phyloP scores from a whole-genome alignment of 495 filamentous ascomycete genomes.

The Ramalina peruviana region DNA sequence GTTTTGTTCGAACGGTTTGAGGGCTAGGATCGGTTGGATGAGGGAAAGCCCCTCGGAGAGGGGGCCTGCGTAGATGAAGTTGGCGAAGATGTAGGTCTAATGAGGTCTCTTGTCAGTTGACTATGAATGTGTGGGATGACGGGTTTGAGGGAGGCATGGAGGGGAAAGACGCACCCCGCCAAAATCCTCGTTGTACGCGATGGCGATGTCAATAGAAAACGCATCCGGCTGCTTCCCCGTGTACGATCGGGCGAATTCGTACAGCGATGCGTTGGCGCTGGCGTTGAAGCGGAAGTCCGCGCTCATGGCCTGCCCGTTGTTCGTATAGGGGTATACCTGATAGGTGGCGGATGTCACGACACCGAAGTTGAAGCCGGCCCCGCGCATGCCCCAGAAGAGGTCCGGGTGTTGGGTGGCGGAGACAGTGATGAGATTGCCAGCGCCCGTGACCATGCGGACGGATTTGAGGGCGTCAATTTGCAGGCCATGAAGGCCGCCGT shows the following conservation, averaged over 20 bases:
- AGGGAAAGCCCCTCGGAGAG: conserved; percentile 2
- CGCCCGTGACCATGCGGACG: conserved; percentile 21
- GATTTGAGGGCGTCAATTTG: conserved; percentile 23
- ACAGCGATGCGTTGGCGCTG: background rate
- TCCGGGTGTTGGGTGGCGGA: conserved; percentile 17
- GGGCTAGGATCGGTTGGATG: conserved; percentile 8
- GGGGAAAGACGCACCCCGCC: conserved; percentile 3
- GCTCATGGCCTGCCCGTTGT: conserved; percentile 16
- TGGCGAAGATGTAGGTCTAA: conserved; percentile 6
- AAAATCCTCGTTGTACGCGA: conserved; percentile 15
- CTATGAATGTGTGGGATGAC: background rate
- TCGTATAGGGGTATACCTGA: conserved; percentile 16
- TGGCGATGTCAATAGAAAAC: conserved; percentile 15
- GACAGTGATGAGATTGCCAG: conserved; percentile 16
- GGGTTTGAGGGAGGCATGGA: background rate
- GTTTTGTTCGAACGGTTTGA: conserved; percentile 3
- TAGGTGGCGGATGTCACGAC: conserved; percentile 23
- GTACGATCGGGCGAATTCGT: background rate
- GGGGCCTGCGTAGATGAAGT: conserved; percentile 10
- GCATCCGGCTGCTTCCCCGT: background rate
- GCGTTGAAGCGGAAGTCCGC: conserved; percentile 12
- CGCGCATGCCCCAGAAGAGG: conserved; percentile 24
- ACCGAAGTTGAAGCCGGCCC: conserved; percentile 24
- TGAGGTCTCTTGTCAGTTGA: background rate
- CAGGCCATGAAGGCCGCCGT: conserved; percentile 23